These are phyloP conservation scores for Ustilago curta DNA, from an alignment of 1,284 basidiomycete genomes.

Conservation along the genomic window DNA sequence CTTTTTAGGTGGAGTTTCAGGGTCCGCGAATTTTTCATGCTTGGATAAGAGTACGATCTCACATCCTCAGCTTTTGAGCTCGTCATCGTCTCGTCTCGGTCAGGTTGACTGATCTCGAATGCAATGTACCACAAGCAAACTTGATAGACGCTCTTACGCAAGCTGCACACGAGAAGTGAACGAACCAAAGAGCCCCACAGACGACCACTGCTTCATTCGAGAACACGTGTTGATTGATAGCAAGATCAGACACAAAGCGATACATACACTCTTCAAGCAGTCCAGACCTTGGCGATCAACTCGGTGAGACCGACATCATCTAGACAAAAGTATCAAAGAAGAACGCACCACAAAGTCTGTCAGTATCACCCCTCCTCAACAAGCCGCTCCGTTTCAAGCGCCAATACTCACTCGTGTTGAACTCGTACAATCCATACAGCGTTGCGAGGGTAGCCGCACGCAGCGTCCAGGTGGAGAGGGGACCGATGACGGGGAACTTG, in stretches of 20 bases:
- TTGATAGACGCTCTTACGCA: too few species aligned
- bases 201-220: background rate
- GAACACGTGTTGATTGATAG: constrained; percentile 14
- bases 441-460: constrained; percentile 83
- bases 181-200: too few species aligned
- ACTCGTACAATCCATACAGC: constrained; percentile 84
- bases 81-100: background rate
- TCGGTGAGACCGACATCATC: constrained; percentile 89
- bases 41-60: background rate
- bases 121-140: background rate
- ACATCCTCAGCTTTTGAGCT: background rate
- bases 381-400: too few species aligned
- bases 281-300: constrained; percentile 77
- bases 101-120: too few species aligned
- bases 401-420: constrained; percentile 64
- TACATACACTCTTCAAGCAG: constrained; percentile 70
- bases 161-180: too few species aligned
- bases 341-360: constrained; percentile 2
- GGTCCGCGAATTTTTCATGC: constrained; percentile 12
- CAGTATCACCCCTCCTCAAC: constrained; percentile 7
- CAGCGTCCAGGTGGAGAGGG: constrained; percentile 79
- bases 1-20: constrained; percentile 44
- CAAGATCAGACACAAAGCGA: background rate
- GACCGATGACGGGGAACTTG: constrained; percentile 86
- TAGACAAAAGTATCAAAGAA: constrained; percentile 10